Conservation (phyloP, 1,139 yeast species). For the Magnusiomyces fungicola region DNA sequence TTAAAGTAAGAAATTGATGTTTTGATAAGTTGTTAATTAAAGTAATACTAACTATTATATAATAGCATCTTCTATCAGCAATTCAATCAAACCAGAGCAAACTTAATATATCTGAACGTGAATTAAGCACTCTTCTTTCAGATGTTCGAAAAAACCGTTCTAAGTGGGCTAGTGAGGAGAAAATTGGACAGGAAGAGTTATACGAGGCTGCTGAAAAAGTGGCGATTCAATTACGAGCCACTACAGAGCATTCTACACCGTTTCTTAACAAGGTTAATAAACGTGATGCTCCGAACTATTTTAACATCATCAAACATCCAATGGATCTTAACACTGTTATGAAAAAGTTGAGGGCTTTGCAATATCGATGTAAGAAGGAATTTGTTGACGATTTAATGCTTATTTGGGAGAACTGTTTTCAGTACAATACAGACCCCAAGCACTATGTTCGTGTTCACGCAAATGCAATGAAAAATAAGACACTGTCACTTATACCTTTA, state of each 20-base stretch:
- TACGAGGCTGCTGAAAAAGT: conserved; percentile 97
- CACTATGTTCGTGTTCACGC: conserved; percentile 91
- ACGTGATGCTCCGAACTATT: conserved; percentile 96
- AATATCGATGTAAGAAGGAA: conserved; percentile 75
- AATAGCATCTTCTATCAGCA: conserved; percentile 64
- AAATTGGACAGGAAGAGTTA: conserved; percentile 93
- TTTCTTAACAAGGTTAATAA: conserved; percentile 90
- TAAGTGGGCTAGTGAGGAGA: conserved; percentile 93
- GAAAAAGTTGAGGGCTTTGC: conserved; percentile 76
- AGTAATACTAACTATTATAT: too few species aligned
- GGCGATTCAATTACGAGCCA: conserved; percentile 78
- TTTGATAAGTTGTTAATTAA: not conserved
- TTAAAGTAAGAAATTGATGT: too few species aligned
- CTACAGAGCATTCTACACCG: conserved; percentile 95
- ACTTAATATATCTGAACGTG: conserved; percentile 71
- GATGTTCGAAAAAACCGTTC: conserved; percentile 94
- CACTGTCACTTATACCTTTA: conserved; percentile 64
- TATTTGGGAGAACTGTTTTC: conserved; percentile 90
- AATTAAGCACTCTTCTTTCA: conserved; percentile 73
- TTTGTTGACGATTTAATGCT: conserved; percentile 91
- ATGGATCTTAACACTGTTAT: conserved; percentile 95
- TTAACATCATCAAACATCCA: conserved; percentile 80
- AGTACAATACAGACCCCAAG: conserved; percentile 91
- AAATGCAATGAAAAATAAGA: conserved; percentile 88
- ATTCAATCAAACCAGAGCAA: conserved; percentile 75